Evolutionary conservation across 495 filamentous ascomycete genomes (phyloP), one percentile per base, ranked within the genome.

Genomic region (Daldinia concentrica): DNA sequence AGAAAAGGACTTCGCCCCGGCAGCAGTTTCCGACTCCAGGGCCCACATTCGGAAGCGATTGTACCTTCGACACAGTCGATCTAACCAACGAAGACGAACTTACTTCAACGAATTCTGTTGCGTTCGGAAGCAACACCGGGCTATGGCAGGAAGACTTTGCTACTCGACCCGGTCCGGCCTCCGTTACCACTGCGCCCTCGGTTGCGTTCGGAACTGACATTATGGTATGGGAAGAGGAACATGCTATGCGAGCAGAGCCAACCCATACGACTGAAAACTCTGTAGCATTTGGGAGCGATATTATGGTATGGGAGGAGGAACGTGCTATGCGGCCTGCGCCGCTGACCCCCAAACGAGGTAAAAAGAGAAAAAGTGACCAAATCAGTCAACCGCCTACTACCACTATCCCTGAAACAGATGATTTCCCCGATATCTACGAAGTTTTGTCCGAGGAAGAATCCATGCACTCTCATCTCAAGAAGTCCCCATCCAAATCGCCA

Each of bases 311-410:
- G 90, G 82, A 81, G 14, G 89, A 91, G 71, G 87, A 88, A 30
- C 82, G 80, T 71, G 78, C 79, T 36, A 58, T 60, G n/a, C 74
- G 80, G 15, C 66, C 80, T 4, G 74, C 75, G 51, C 79, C 79
- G 6, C 26, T 68, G 15, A 67, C 76, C 24, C 75, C 84, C 4
- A 88, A 82, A 73, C 85, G 85, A 65, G 83, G 86, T 11, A 89
- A 87, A 78, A 94, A 94, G 79, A 79, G 92, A 52, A 94, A 93
- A 73, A 93, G 91, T 68, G 86, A 90, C 41, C 89, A 92, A 59
- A 87, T 90, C 55, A 85, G 85, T 32, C 60, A 73, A 43, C 82
- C 82, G 26, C 71, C 37, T 57, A 58, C 63, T 34, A 64, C 66
- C 60, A 70, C 41, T 52, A 54, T 34, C n/a, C 24, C 57, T 19